Base-by-base conservation (phyloP, 2,329 filamentous ascomycete species). In the Hypoxylon sp. region DNA sequence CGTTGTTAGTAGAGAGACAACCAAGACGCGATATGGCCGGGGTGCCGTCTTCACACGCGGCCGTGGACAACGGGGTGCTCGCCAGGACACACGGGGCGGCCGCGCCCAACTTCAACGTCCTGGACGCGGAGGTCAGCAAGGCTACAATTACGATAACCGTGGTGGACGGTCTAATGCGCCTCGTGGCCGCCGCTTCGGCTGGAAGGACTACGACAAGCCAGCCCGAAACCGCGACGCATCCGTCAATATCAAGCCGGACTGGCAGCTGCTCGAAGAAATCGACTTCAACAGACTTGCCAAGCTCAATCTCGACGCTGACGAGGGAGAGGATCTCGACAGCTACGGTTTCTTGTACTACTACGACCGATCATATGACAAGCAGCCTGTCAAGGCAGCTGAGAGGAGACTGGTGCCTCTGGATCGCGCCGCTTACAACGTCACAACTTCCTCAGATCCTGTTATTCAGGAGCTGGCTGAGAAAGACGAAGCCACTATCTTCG, bases 341-440 rank as follows among this genome's bases (percentile, higher is more conserved):
- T 98, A 98, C 80, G 96, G 96, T 72, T 99, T 98, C 90, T 87
- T 99, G 61, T 95, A 98, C 89, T 93, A 96, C 88, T 99, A 99
- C 83, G 96, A 99, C 84, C 93, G 95, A 75, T 89, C 90, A 66
- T 98, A 92, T 85, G 96, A 99, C 84, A 97, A 97, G 87, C 89
- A 91, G 73, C 92, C 94, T 23, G 93, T 97, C 79, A 97, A 97
- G 87, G 90, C 90, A 64, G 88, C 91, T 30, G 93, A 98, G 86
- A 91, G 91, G 80, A 96, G 93, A 83, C 89, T 98, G 76, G 91
- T 90, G 70, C 89, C 94, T 62, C 87, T 98, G 74, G 96, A 99
- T 81, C 93, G 96, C 71, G 95, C 96, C 65, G 93, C 94, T 70
- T 99, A 98, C 88, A 99, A 98, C 79, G 95, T 98, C 79, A 97